Conservation (phyloP, 2,329 filamentous ascomycete genomes). For the Colletotrichum gloeosporioides region DNA sequence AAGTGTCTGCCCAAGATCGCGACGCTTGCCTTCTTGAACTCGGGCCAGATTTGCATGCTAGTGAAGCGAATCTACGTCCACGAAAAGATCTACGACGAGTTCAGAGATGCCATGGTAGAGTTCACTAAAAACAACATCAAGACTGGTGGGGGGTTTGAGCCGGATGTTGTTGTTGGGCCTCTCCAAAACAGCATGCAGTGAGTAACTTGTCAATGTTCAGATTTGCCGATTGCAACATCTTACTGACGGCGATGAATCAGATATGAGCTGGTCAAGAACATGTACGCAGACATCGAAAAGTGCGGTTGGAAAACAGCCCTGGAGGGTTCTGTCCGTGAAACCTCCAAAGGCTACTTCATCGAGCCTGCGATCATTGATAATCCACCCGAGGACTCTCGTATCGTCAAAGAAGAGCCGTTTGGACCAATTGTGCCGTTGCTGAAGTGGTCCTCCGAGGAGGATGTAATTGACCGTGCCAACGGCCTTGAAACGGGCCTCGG, state of each 20-base stretch:
- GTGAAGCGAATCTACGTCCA: constrained; percentile 66
- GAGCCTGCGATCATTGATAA: constrained; percentile 64
- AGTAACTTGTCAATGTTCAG: background rate
- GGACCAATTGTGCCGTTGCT: constrained; percentile 67
- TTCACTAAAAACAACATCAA: constrained; percentile 49
- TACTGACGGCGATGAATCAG: background rate
- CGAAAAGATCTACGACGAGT: constrained; percentile 61
- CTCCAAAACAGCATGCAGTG: constrained; percentile 67
- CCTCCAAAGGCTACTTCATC: constrained; percentile 57
- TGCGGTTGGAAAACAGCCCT: background rate
- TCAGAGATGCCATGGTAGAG: constrained; percentile 51
- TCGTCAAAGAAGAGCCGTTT: constrained; percentile 59
- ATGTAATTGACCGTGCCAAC: constrained; percentile 63
- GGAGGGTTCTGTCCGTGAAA: background rate
- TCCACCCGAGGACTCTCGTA: constrained; percentile 58
- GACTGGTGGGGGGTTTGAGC: constrained; percentile 47
- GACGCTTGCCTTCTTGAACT: constrained; percentile 60
- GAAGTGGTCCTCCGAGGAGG: constrained; percentile 64
- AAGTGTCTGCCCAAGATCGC: constrained; percentile 42
- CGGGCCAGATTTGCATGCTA: constrained; percentile 43
- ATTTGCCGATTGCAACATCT: background rate
- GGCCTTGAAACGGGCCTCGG: constrained; percentile 57
- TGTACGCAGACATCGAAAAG: constrained; percentile 54
- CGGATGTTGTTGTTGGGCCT: constrained; percentile 53
- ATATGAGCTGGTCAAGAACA: constrained; percentile 52